phyloP scores from a whole-genome alignment of 805 yeast species.

The Limtongia smithiae region DNA sequence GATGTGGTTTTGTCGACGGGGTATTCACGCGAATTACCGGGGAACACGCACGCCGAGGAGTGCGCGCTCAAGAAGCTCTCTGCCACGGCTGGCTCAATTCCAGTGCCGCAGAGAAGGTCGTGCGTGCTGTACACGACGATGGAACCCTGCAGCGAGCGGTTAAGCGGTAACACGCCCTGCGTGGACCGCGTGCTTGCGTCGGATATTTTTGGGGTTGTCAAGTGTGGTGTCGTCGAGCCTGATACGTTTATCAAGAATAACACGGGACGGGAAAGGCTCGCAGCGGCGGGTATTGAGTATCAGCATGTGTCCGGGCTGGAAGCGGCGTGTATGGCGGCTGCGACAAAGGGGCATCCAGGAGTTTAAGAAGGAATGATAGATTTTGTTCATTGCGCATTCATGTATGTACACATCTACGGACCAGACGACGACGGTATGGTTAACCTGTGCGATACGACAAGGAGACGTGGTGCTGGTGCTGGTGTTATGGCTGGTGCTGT shows the following conservation, averaged over 20 bases:
- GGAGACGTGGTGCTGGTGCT: not conserved
- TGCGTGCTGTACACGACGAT: constrained; percentile 87
- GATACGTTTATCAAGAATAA: constrained; percentile 80
- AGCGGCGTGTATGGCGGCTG: constrained; percentile 61
- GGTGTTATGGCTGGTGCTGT: constrained; percentile 4
- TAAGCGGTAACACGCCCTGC: constrained; percentile 90
- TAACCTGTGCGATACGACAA: not conserved
- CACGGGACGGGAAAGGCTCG: constrained; percentile 54
- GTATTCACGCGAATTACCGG: constrained; percentile 83
- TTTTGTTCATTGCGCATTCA: not conserved
- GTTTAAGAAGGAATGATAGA: not conserved
- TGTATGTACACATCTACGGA: not conserved
- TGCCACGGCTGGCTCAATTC: not conserved
- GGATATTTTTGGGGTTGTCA: constrained; percentile 60
- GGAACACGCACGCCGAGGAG: constrained; percentile 97
- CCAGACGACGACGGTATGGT: not conserved
- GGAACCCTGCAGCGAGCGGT: constrained; percentile 91
- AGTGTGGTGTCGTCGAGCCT: constrained; percentile 92
- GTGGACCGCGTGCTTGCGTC: constrained; percentile 67
- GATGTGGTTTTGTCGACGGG: constrained; percentile 70
- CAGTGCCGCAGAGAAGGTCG: constrained; percentile 61
- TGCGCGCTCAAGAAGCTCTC: constrained; percentile 77
- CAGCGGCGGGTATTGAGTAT: constrained; percentile 60
- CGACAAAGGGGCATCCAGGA: constrained; percentile 37
- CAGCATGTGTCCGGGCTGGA: constrained; percentile 82